Percentiles rank a stretch among this genome's conserved stretches.
These are phyloP conservation scores for Globisporangium emineosum DNA, from an alignment of 352 stramenopile species.

Conservation along the genomic window DNA sequence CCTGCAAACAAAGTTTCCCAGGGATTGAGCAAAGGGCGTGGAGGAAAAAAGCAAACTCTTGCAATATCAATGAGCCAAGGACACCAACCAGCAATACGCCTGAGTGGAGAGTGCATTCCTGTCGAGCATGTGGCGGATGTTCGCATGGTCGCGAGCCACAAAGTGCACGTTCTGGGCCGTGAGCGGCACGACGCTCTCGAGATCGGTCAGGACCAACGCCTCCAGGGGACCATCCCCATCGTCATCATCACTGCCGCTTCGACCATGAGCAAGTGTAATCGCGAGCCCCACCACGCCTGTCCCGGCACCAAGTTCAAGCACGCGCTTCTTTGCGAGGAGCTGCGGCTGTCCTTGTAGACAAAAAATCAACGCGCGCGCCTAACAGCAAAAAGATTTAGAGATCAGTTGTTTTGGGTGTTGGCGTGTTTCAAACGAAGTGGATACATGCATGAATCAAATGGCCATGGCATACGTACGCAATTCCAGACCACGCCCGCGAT, in stretches of 20 bases:
- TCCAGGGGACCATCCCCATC: conserved; percentile 8
- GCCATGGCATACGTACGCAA: conserved; percentile 34
- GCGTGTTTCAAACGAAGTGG: background rate
- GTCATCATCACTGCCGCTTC: conserved; percentile 2
- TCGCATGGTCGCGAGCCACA: conserved; percentile 21
- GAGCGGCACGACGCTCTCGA: conserved; percentile 44
- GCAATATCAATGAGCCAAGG: background rate
- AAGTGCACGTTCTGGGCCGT: conserved; percentile 31
- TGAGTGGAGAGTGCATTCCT: conserved; percentile 23
- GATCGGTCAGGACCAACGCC: conserved; percentile 54
- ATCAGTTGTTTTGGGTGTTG: too few relatives aligned
- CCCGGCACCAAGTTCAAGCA: conserved; percentile 59
- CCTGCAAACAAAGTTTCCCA: background rate
- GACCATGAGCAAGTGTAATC: background rate
- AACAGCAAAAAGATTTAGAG: background rate
- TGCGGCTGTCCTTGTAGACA: conserved; percentile 35
- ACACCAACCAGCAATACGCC: conserved; percentile 38
- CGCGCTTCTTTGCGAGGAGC: conserved; percentile 25
- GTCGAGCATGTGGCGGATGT: conserved; percentile 20
- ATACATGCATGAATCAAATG: conserved; percentile 1
- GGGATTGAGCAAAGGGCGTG: background rate
- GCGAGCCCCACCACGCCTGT: conserved; percentile 51
- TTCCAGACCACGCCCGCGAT: conserved; percentile 78
- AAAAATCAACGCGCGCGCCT: conserved; percentile 44
- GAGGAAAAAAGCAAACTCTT: background rate